These are phyloP conservation scores for Secale cereale DNA, from an alignment of 176 grass and related monocot genomes.

Conservation along the genomic window DNA sequence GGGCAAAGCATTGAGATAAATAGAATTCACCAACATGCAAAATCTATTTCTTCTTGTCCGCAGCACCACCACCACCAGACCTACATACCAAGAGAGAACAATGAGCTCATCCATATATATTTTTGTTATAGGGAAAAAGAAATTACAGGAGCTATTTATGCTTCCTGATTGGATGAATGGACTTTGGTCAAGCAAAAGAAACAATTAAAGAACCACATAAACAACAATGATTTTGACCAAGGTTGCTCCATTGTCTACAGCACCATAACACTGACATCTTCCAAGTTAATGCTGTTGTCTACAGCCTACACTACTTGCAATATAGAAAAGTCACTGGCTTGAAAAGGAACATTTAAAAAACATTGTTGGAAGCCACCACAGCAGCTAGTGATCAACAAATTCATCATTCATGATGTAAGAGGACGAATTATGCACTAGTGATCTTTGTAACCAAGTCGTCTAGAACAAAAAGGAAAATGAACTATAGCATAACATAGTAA, in stretches of 20 bases:
- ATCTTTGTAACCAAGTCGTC: not conserved
- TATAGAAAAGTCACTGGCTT: not conserved
- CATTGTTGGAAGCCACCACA: not conserved
- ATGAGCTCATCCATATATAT: not conserved
- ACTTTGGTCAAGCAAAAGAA: not conserved
- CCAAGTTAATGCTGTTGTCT: not conserved
- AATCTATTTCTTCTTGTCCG: conserved; percentile 58
- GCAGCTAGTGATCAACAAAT: not conserved
- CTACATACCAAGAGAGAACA: conserved; percentile 16
- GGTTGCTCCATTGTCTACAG: not conserved
- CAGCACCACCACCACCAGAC: conserved; percentile 19
- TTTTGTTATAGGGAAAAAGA: not conserved
- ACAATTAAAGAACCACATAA: not conserved
- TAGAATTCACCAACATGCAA: not conserved
- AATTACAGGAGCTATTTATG: not conserved
- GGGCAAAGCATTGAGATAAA: not conserved
- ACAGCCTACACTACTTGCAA: not conserved
- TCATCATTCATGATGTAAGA: not conserved
- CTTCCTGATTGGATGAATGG: not conserved
- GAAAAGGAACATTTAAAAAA: not conserved
- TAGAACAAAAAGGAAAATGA: not conserved
- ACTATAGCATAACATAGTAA: not conserved
- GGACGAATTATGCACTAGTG: not conserved
- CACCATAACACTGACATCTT: not conserved
- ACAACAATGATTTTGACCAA: not conserved